A percentile compares a stretch with the other conserved stretches of the same genome.
Conservation (phyloP, 345 rosid species). For the Microthlaspi erraticum region DNA sequence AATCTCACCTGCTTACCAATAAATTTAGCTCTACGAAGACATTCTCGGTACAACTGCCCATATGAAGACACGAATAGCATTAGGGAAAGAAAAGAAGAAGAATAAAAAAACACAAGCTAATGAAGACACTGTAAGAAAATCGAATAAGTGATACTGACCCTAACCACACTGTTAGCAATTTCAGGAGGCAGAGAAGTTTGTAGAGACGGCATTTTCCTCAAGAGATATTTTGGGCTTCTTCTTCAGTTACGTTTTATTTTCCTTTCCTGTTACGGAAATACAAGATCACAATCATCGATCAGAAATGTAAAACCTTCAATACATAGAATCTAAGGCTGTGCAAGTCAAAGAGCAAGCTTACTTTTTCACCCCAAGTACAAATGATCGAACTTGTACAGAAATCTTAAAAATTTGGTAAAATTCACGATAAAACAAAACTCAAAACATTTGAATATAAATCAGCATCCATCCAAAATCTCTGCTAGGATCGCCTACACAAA, state of each 20-base stretch:
- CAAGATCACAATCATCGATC: constrained; percentile 9
- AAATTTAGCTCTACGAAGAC: constrained; percentile 92
- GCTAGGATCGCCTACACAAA: constrained; percentile 9
- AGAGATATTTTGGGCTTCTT: background rate
- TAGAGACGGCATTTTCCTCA: constrained; percentile 71
- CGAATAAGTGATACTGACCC: constrained; percentile 58
- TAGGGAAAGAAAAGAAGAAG: background rate
- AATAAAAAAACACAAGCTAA: constrained; percentile 3
- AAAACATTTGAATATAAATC: background rate
- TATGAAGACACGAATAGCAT: constrained; percentile 14
- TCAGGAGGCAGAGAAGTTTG: constrained; percentile 93
- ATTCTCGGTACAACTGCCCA: constrained; percentile 88
- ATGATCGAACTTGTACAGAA: background rate
- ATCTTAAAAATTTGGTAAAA: background rate
- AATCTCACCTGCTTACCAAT: constrained; percentile 72
- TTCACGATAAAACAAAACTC: background rate
- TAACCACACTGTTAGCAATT: constrained; percentile 82
- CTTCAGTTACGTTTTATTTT: background rate
- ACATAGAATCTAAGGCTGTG: background rate
- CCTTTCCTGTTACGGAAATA: background rate
- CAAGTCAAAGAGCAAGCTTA: background rate
- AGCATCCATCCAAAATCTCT: background rate
- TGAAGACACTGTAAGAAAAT: background rate
- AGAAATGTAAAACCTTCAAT: constrained; percentile 8
- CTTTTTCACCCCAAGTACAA: background rate